Percentiles rank a stretch among this genome's conserved stretches.
phyloP scores from a whole-genome alignment of 768 basidiomycete genomes.

The Leccinellum rugosiceps region DNA sequence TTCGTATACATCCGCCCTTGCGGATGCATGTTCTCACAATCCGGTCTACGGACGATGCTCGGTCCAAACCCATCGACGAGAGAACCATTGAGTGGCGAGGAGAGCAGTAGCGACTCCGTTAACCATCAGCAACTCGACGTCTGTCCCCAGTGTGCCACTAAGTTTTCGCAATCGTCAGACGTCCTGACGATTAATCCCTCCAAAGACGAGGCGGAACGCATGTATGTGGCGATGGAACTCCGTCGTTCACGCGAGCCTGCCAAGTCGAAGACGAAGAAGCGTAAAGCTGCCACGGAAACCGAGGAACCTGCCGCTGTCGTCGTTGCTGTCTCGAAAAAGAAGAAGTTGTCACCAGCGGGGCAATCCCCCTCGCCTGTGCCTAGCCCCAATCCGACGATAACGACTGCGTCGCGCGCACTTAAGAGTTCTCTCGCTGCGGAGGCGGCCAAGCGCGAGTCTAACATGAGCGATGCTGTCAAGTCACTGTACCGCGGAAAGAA shows the following conservation, averaged over 20 bases:
- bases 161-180: conserved; percentile 57
- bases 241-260: conserved; percentile 53
- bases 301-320: conserved; percentile 25
- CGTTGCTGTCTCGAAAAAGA: conserved; percentile 39
- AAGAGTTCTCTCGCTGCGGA: conserved; percentile 71
- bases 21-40: conserved; percentile 89
- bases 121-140: conserved; percentile 45
- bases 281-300: conserved; percentile 47
- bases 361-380: conserved; percentile 28
- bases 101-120: conserved; percentile 22
- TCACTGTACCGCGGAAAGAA: conserved; percentile 64
- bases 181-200: conserved; percentile 67
- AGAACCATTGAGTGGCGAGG: conserved; percentile 21
- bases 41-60: conserved; percentile 64
- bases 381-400: conserved; percentile 45
- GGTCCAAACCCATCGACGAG: conserved; percentile 26
- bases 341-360: conserved; percentile 23
- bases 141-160: conserved; percentile 76
- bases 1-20: conserved; percentile 87
- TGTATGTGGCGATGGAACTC: conserved; percentile 55
- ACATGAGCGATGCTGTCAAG: conserved; percentile 85
- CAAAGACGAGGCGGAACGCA: conserved; percentile 57
- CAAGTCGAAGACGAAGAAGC: conserved; percentile 55
- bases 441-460: conserved; percentile 78
- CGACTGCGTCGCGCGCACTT: conserved; percentile 62